phyloP scores from a whole-genome alignment of 495 filamentous ascomycete genomes.

The Penicillium samsonianum region DNA sequence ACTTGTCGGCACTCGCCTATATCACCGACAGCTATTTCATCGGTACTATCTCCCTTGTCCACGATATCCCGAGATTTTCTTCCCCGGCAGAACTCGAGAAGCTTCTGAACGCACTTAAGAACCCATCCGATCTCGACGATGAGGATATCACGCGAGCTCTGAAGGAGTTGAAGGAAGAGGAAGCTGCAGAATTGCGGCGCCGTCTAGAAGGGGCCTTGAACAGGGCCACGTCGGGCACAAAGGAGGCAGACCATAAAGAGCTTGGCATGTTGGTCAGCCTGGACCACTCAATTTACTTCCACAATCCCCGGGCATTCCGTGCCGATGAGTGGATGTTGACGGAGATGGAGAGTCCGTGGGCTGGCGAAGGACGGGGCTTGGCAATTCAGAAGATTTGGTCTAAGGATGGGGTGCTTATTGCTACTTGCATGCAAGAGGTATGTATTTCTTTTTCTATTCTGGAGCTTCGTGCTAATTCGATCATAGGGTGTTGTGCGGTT shows the following conservation, averaged over 20 bases:
- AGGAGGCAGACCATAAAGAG: slow-evolving; percentile 33
- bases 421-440: slow-evolving; percentile 56
- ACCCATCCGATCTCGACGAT: slow-evolving; percentile 47
- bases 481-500: slow-evolving; percentile 48
- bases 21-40: slow-evolving; percentile 92
- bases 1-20: slow-evolving; percentile 86
- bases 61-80: slow-evolving; percentile 67
- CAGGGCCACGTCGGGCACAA: slow-evolving; percentile 24
- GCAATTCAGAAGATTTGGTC: slow-evolving; percentile 87
- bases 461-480: slow-evolving; percentile 15
- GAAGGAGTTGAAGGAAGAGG: slow-evolving; percentile 47
- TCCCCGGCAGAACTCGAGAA: slow-evolving; percentile 40
- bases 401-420: slow-evolving; percentile 78
- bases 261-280: slow-evolving; percentile 96
- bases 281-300: slow-evolving; percentile 95
- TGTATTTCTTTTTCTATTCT: slow-evolving; percentile 18
- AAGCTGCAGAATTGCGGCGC: slow-evolving; percentile 40
- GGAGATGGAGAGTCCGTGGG: slow-evolving; percentile 94
- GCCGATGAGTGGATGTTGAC: slow-evolving; percentile 94
- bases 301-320: slow-evolving; percentile 72
- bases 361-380: slow-evolving; percentile 82
- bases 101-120: slow-evolving; percentile 45
- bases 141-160: slow-evolving; percentile 44
- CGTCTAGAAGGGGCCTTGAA: slow-evolving; percentile 40
- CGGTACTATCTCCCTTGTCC: slow-evolving; percentile 77